phyloP scores from a whole-genome alignment of 345 rosid genomes.

The Corchorus olitorius region DNA sequence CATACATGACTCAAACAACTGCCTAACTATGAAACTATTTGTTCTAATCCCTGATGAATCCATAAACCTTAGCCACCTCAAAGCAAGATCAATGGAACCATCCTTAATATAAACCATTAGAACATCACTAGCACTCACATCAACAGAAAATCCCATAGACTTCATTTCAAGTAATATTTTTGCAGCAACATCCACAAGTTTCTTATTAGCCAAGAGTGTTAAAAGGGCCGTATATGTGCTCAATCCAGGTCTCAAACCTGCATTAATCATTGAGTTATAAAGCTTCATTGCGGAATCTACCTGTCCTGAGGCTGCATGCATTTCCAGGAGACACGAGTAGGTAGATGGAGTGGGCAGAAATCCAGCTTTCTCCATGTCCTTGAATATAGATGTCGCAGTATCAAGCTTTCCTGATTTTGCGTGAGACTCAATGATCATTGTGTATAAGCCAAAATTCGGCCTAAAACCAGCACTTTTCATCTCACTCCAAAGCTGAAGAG shows the following conservation, averaged over 20 bases:
- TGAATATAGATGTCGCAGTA: slow-evolving; percentile 75
- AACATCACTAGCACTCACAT: slow-evolving; percentile 94
- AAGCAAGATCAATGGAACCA: slow-evolving; percentile 86
- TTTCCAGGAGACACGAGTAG: slow-evolving; percentile 86
- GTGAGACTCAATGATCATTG: slow-evolving; percentile 85
- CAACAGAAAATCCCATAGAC: slow-evolving; percentile 88
- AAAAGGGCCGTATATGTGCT: slow-evolving; percentile 82
- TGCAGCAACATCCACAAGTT: slow-evolving; percentile 93
- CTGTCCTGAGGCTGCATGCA: slow-evolving; percentile 92
- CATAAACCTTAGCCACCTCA: slow-evolving; percentile 95
- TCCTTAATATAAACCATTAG: slow-evolving; percentile 93
- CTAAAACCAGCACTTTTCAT: slow-evolving; percentile 82
- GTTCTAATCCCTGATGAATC: slow-evolving; percentile 92
- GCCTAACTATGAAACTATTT: slow-evolving; percentile 87
- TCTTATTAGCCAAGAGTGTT: slow-evolving; percentile 83
- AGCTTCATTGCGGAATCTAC: slow-evolving; percentile 93
- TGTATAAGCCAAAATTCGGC: slow-evolving; percentile 88
- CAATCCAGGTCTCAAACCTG: slow-evolving; percentile 84
- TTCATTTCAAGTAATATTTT: slow-evolving; percentile 95
- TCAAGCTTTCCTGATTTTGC: slow-evolving; percentile 98
- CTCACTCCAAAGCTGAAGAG: slow-evolving; percentile 90
- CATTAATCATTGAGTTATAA: slow-evolving; percentile 92
- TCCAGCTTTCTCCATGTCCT: slow-evolving; percentile 95
- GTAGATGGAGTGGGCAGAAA: slow-evolving; percentile 92
- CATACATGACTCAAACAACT: slow-evolving; percentile 95